Percentiles rank a stretch among this genome's conserved stretches.
phyloP scores from a whole-genome alignment of 352 stramenopile genomes.

The Pythium myriotylum region DNA sequence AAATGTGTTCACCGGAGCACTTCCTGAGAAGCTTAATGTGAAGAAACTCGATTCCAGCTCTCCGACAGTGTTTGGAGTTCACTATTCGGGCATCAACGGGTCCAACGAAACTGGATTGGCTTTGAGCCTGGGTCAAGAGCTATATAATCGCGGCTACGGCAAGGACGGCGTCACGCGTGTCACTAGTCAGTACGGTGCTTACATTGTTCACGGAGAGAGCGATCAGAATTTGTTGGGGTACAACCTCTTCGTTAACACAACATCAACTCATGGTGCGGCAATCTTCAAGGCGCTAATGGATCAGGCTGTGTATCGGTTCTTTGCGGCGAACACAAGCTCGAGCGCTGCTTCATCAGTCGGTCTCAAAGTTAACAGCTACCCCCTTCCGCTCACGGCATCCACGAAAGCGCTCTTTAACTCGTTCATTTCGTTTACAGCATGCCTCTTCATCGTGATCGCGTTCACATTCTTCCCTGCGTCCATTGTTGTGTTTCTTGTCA shows the following conservation, averaged over 20 bases:
- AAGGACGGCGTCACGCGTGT: neutral
- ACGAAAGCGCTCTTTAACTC: constrained; percentile 43
- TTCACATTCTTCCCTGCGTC: constrained; percentile 91
- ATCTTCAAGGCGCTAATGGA: constrained; percentile 75
- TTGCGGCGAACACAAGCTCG: constrained; percentile 33
- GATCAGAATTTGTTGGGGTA: constrained; percentile 56
- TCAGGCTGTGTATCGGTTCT: constrained; percentile 61
- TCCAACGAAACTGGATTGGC: constrained; percentile 48
- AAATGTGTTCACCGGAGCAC: constrained; percentile 39
- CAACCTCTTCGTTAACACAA: constrained; percentile 72
- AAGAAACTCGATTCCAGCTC: constrained; percentile 35
- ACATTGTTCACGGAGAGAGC: constrained; percentile 48
- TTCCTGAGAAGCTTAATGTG: constrained; percentile 24
- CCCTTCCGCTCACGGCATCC: constrained; percentile 47
- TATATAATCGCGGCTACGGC: constrained; percentile 48
- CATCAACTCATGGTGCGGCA: constrained; percentile 44
- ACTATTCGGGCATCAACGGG: constrained; percentile 56
- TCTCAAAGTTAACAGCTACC: constrained; percentile 56
- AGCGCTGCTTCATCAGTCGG: constrained; percentile 21
- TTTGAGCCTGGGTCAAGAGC: constrained; percentile 45
- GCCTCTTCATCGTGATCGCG: constrained; percentile 85
- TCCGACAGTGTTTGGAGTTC: constrained; percentile 58
- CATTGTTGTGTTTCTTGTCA: constrained; percentile 95
- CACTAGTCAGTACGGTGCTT: constrained; percentile 31
- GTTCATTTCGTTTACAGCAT: constrained; percentile 76